These are phyloP conservation scores for Boletus rex-veris DNA, from an alignment of 768 basidiomycete genomes.

Conservation along the genomic window DNA sequence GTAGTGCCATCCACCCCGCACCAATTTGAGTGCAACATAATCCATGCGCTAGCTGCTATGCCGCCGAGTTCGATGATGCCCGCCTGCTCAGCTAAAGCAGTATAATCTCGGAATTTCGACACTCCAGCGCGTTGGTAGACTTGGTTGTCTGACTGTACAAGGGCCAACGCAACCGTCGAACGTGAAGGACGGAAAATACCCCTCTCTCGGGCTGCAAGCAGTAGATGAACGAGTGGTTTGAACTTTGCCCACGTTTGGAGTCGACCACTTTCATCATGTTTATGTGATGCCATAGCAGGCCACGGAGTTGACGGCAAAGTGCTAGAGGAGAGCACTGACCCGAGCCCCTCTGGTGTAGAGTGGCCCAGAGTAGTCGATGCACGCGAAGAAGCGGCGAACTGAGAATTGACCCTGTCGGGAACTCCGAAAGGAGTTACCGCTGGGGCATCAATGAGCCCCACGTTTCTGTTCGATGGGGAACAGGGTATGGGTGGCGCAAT, in stretches of 20 bases:
- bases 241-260: conserved; percentile 28
- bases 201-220: conserved; percentile 23
- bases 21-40: conserved; percentile 28
- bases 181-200: conserved; percentile 37
- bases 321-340: conserved; percentile 1
- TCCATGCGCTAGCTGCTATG: conserved; percentile 19
- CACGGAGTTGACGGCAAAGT: conserved; percentile 4
- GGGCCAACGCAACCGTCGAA: conserved; percentile 35
- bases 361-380: conserved; percentile 2
- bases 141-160: conserved; percentile 28
- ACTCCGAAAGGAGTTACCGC: neutral
- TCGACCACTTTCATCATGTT: conserved; percentile 6
- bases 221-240: conserved; percentile 22
- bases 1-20: conserved; percentile 1
- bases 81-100: conserved; percentile 23
- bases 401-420: neutral
- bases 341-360: neutral
- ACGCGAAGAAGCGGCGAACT: neutral
- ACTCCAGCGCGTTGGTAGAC: conserved; percentile 28
- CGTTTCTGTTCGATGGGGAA: conserved; percentile 9
- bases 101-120: conserved; percentile 26
- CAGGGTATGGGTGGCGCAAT: conserved; percentile 1
- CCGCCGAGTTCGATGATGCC: conserved; percentile 28
- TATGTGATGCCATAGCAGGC: neutral
- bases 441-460: conserved; percentile 1